Evolutionary conservation across 352 stramenopile species (phyloP).

Genomic region (Globisporangium takayamanum): DNA sequence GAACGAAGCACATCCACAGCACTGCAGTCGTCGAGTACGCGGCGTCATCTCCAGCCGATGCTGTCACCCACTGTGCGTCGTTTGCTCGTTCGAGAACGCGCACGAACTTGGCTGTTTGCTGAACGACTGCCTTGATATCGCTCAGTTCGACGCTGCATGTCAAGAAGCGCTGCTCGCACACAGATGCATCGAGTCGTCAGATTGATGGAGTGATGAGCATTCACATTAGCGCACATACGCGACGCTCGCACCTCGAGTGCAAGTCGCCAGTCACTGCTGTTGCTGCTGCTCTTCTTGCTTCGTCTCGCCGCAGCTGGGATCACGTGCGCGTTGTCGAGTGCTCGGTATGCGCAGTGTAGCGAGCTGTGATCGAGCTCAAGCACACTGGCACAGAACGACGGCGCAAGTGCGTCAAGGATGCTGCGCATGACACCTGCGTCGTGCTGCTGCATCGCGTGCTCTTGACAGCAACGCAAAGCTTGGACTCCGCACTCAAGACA

Average conservation of each 20-base stretch:
- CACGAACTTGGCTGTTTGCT: conserved; percentile 8
- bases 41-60: neutral
- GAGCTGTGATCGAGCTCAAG: neutral
- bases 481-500: no score
- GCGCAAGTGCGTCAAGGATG: neutral
- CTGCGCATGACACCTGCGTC: neutral
- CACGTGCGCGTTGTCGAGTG: neutral
- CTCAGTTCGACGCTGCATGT: conserved; percentile 7
- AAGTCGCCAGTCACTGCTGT: neutral
- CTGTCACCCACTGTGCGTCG: neutral
- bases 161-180: conserved; percentile 3
- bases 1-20: neutral
- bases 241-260: neutral
- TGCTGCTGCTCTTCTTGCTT: neutral
- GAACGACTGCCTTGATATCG: neutral
- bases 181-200: neutral
- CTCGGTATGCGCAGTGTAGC: neutral
- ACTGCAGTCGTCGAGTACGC: neutral
- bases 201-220: neutral
- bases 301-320: neutral
- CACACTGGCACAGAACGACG: neutral
- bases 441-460: neutral
- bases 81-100: neutral
- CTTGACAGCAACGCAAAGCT: neutral
- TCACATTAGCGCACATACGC: neutral